Evolutionary conservation across 805 yeast species (phyloP).

Genomic region (Candida stauntonica): DNA sequence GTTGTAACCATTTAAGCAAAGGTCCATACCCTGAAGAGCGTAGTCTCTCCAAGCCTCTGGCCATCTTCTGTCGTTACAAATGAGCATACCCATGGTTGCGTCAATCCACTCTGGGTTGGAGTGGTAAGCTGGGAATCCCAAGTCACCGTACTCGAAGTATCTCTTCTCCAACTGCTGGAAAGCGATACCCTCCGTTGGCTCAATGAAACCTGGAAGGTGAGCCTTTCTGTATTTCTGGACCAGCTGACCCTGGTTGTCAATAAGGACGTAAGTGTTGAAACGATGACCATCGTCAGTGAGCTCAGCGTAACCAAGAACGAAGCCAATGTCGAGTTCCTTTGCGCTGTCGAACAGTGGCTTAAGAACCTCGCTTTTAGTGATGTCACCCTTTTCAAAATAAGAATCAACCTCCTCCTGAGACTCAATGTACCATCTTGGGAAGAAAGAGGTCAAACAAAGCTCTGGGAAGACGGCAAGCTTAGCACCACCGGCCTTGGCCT

Average conservation of each 20-base stretch:
- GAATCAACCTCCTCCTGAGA: slow-evolving; percentile 33
- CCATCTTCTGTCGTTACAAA: slow-evolving; percentile 40
- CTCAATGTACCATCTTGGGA: slow-evolving; percentile 34
- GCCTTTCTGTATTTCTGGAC: slow-evolving; percentile 35
- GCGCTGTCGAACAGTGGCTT: slow-evolving; percentile 33
- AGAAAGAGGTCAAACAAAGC: slow-evolving; percentile 33
- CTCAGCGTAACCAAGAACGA: slow-evolving; percentile 36
- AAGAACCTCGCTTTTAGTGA: slow-evolving; percentile 24
- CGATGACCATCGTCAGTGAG: slow-evolving; percentile 34
- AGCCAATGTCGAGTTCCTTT: slow-evolving; percentile 27
- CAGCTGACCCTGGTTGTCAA: slow-evolving; percentile 29
- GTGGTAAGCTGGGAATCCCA: slow-evolving; percentile 34
- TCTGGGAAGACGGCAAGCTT: slow-evolving; percentile 35
- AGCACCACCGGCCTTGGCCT: slow-evolving; percentile 31
- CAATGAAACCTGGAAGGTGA: slow-evolving; percentile 34
- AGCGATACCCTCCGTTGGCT: slow-evolving; percentile 31
- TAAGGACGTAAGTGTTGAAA: slow-evolving; percentile 32
- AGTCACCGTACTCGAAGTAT: slow-evolving; percentile 35
- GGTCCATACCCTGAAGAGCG: slow-evolving; percentile 37
- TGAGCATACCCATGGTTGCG: slow-evolving; percentile 34
- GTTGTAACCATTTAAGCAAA: slow-evolving; percentile 35
- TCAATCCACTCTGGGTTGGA: slow-evolving; percentile 34
- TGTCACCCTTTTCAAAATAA: slow-evolving; percentile 34
- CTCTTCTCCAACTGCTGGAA: slow-evolving; percentile 37
- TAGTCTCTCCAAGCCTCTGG: slow-evolving; percentile 38